Conservation (phyloP, 208 protist genomes). For the Leishmania amazonensis region DNA sequence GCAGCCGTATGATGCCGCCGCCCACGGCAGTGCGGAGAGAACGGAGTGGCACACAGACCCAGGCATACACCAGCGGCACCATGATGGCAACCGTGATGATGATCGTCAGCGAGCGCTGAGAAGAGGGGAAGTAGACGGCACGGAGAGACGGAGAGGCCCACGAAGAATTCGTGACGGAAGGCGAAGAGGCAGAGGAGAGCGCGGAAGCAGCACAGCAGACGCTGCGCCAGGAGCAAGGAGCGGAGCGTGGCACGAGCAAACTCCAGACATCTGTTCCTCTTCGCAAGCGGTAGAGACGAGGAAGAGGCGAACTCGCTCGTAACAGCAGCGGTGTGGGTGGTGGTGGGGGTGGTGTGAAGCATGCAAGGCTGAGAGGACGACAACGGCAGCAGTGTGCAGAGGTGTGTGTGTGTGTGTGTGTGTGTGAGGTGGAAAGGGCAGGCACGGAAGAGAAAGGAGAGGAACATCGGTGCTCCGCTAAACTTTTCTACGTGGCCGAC, state of each 20-base stretch:
- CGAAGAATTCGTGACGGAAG: not conserved
- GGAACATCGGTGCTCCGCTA: not conserved
- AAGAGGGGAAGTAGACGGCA: not conserved
- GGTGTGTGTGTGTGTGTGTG: too few relatives aligned
- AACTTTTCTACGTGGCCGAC: not conserved
- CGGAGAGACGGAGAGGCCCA: not conserved
- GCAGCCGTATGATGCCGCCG: not conserved
- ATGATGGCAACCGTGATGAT: not conserved
- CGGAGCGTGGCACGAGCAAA: too few relatives aligned
- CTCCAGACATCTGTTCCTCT: not conserved
- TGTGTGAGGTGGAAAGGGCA: not conserved
- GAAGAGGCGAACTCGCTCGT: not conserved
- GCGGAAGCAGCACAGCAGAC: too few relatives aligned
- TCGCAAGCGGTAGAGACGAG: too few relatives aligned
- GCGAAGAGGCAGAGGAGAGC: not conserved
- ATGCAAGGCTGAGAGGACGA: not conserved
- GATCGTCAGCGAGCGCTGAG: too few relatives aligned
- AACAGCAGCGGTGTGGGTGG: not conserved
- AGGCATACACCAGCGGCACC: not conserved
- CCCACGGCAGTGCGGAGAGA: not conserved
- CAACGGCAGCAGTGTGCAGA: not conserved
- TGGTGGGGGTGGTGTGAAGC: not conserved
- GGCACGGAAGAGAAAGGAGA: too few relatives aligned
- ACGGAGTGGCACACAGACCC: not conserved
- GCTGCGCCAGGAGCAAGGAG: too few relatives aligned